Evolutionary conservation across 495 filamentous ascomycete species (phyloP), one percentile per base, ranked within the genome.

Genomic region (Aspergillus ellipticus): DNA sequence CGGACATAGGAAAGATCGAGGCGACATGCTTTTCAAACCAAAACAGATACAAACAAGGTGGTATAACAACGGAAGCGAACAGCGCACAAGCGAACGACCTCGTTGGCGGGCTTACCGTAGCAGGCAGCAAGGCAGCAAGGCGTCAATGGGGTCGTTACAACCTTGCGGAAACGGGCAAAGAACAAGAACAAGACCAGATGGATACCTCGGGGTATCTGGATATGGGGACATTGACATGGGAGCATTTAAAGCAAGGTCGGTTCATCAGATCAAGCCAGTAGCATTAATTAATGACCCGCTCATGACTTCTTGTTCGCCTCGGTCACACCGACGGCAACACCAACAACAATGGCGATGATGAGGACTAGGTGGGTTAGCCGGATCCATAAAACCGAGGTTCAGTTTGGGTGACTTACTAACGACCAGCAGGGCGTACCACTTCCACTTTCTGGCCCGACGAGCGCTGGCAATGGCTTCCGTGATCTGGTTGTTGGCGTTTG

Each of bases 371-470:
- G 45, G 3, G 49, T 51, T 53, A 61, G 58, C 37, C 47, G 16
- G 10, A 6, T 16, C 22, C 16, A 39, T 5, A 39, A 5, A 39
- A 15, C 35, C 10, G 35, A n/a, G 5, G 13, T 15, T 17, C 35
- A 54, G 9, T 45, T 5, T 17, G 57, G 56, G 43, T 51, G 45
- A 89, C 88, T 74, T 84, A 92, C 89, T 76, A 58, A 81, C 66
- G 60, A 97, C 89, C 62, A 87, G 82, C 66, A 97, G 71, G 73
- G 92, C 96, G 66, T 89, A 93, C 94, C 94, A 98, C 89, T 97
- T 98, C 91, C 96, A 97, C 76, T 85, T 89, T 58, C 89, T 82
- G 33, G 87, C 85, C 49, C 81, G 81, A 62, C 85, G 74, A n/a
- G 95, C 92, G 57, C 88, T 95, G 29, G 75, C 75, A 46, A 96